Evolutionary conservation across 768 basidiomycete species (phyloP).

Genomic region (Mycena olivaceomarginata): DNA sequence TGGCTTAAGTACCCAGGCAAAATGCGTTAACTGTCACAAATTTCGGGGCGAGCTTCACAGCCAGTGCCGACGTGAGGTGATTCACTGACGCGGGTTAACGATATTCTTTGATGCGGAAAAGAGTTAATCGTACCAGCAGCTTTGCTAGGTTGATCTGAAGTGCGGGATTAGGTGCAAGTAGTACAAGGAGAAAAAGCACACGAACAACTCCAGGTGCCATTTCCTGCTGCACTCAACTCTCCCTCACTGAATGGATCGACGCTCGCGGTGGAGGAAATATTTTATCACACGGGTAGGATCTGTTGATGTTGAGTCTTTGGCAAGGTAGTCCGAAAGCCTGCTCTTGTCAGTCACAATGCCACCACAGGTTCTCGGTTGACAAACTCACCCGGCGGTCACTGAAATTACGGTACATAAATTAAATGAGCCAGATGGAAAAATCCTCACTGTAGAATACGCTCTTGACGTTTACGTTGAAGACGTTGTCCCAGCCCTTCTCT

Average conservation of each 20-base stretch:
- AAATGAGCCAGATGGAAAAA: not conserved
- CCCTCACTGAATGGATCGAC: conserved; percentile 72
- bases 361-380: not conserved
- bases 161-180: not conserved
- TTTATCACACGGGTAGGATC: no score
- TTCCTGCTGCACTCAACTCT: conserved; percentile 70
- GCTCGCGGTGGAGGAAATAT: conserved; percentile 83
- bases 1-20: conserved; percentile 76
- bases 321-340: conserved; percentile 76
- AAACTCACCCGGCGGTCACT: conserved; percentile 73
- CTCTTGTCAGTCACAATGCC: not conserved
- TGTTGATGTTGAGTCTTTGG: conserved; percentile 75
- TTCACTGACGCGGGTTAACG: conserved; percentile 68
- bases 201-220: conserved; percentile 89
- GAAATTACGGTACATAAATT: not conserved
- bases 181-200: conserved; percentile 40
- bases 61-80: conserved; percentile 85
- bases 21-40: conserved; percentile 90
- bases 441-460: conserved; percentile 81
- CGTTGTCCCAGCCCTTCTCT: conserved; percentile 90
- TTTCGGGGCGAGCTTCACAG: conserved; percentile 75
- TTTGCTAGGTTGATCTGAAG: conserved; percentile 86
- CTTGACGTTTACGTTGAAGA: conserved; percentile 91
- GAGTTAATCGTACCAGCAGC: conserved; percentile 73
- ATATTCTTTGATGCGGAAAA: not conserved